Evolutionary conservation across 2,329 filamentous ascomycete species (phyloP), one percentile per base, ranked within the genome.

Genomic region (Colletotrichum filicis): DNA sequence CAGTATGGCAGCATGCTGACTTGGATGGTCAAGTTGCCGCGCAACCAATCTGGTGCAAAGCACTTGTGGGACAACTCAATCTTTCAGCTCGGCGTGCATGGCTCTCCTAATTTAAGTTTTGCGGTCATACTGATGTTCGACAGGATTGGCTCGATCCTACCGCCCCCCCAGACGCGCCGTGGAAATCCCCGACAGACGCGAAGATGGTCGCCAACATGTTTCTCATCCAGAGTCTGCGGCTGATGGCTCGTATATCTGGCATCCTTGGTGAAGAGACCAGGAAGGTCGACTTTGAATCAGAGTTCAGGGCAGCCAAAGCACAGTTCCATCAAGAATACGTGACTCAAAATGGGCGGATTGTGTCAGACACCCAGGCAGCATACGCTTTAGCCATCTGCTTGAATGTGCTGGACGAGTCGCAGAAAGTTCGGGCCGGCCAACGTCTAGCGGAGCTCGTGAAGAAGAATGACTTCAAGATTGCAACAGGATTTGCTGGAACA

Each of bases 81-180:
- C 9, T 64, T 0, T 69, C 71, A 73, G 30, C 42, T 70, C 0
- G 66, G 71, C 9, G 71, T 73, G 62, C 26, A 4, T 26, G 26
- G 26, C 26, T 26, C 26, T 26, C 26, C 26, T 4, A 1, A 26
- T 26, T 26, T 26, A 26, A 26, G 26, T 26, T 26, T 26, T 26
- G 26, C 26, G 0, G 71, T 63, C 5, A 12, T 35, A 53, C 60
- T 49, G 24, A 57, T 5, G 9, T 32, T 1, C 0, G 19, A 4
- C 26, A 71, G 67, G 72, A 82, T 66, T 82, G 80, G 80, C 75
- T 82, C 3, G 80, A 81, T 49, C 80, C 80, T 1, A 73, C 73
- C 28, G 80, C 80, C 0, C 79, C 80, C 2, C 77, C 79, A 2
- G 66, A 76, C 11, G 73, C 76, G 28, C 80, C 80, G 1, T 76